Percentiles rank a stretch among this genome's conserved stretches.
These are phyloP conservation scores for sunflower (Helianthus annuus) DNA, from an alignment of 129 eudicot species.

Conservation along the genomic window HanXRQr2.0-SUNRISE NC_035448.2:138426021-138426520, in stretches of 20 bases:
- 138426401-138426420: background rate
- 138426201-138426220: conserved; percentile 88
- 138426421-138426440: background rate
- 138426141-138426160: conserved; percentile 73
- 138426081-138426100: conserved; percentile 41
- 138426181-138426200: conserved; percentile 48
- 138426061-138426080: conserved; percentile 59
- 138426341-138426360: conserved; percentile 86
- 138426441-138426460: background rate
- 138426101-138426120: conserved; percentile 34
- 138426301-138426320: conserved; percentile 79
- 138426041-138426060: conserved; percentile 68
- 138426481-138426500: background rate
- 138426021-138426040: conserved; percentile 73
- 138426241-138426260: conserved; percentile 72
- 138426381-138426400: conserved; percentile 28
- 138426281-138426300: conserved; percentile 98
- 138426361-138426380: conserved; percentile 80
- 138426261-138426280: conserved; percentile 80
- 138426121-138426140: conserved; percentile 88
- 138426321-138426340: conserved; percentile 76
- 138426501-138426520: background rate
- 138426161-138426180: conserved; percentile 42
- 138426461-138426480: background rate
- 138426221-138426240: conserved; percentile 96